Conservation (phyloP, 2,329 filamentous ascomycete species). For the Paracamarosporium sp. region DNA sequence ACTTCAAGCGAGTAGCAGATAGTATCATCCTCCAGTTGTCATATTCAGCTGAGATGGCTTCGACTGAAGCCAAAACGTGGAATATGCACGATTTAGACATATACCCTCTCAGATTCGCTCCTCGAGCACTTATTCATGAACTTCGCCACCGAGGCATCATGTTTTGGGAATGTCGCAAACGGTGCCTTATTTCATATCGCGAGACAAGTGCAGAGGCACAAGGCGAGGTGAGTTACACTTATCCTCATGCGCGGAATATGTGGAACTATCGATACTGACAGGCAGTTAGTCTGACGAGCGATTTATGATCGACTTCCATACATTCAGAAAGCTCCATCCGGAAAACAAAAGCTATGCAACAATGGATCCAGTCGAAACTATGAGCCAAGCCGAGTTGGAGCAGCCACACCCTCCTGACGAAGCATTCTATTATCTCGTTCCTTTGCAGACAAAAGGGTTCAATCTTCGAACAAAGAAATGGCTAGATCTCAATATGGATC, state of each 20-base stretch:
- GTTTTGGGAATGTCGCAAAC: constrained; percentile 17
- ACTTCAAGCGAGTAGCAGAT: constrained; percentile 10
- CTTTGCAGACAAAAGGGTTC: constrained; percentile 13
- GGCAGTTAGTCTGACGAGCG: constrained; percentile 13
- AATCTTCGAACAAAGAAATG: constrained; percentile 18
- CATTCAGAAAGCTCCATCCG: constrained; percentile 14
- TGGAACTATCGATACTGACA: background rate
- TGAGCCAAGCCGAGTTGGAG: constrained; percentile 6
- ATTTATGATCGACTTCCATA: constrained; percentile 17
- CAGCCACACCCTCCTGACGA: constrained; percentile 13
- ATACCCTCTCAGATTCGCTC: constrained; percentile 13
- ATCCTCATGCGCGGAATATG: background rate
- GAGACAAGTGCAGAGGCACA: constrained; percentile 1
- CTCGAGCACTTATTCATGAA: background rate
- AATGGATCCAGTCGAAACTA: background rate
- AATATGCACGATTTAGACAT: constrained; percentile 14
- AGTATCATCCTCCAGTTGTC: background rate
- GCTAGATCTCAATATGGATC: constrained; percentile 14
- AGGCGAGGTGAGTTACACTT: constrained; percentile 1
- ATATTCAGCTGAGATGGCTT: background rate
- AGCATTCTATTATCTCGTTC: constrained; percentile 12
- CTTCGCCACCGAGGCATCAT: constrained; percentile 10
- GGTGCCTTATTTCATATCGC: constrained; percentile 14
- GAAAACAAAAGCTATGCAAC: background rate
- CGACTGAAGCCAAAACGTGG: background rate